Evolutionary conservation across 75 land plant genomes (phyloP).

Genomic region (Cryptomeria japonica): DNA sequence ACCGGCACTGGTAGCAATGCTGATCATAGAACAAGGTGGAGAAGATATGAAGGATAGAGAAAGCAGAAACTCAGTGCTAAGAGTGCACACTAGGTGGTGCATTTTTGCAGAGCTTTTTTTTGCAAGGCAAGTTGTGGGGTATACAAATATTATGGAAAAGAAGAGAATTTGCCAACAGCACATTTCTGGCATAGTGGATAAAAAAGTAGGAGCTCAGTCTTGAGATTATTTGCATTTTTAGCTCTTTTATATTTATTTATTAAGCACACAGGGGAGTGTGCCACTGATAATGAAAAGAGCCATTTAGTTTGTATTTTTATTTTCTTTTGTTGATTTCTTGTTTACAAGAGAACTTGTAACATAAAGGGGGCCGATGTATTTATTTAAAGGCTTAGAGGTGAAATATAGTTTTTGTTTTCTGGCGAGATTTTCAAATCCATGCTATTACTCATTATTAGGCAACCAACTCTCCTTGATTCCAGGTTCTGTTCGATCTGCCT

Average conservation of each 20-base stretch:
- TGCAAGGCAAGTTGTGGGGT: background rate
- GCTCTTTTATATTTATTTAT: background rate
- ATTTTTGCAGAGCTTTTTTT: background rate
- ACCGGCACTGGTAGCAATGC: background rate
- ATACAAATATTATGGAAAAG: background rate
- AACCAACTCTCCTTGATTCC: background rate
- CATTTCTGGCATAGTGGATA: background rate
- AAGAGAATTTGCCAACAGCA: background rate
- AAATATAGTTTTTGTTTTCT: conserved; percentile 3
- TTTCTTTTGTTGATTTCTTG: conserved; percentile 8
- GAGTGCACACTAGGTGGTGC: background rate
- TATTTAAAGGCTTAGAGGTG: conserved; percentile 3
- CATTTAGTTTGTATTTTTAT: conserved; percentile 5
- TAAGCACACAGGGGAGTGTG: background rate
- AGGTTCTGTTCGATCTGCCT: background rate
- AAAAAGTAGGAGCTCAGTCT: background rate
- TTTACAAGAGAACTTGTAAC: conserved; percentile 7
- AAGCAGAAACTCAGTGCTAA: background rate
- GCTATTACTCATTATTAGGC: background rate
- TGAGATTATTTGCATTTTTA: background rate
- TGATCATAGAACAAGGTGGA: conserved; percentile 11
- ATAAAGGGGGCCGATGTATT: background rate
- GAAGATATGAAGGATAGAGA: background rate
- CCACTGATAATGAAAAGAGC: background rate
- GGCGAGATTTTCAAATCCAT: background rate